Percentiles rank a stretch among this genome's conserved stretches.
Evolutionary conservation across 305 asterid species (phyloP).

Genomic region (Fraxinus platypoda): DNA sequence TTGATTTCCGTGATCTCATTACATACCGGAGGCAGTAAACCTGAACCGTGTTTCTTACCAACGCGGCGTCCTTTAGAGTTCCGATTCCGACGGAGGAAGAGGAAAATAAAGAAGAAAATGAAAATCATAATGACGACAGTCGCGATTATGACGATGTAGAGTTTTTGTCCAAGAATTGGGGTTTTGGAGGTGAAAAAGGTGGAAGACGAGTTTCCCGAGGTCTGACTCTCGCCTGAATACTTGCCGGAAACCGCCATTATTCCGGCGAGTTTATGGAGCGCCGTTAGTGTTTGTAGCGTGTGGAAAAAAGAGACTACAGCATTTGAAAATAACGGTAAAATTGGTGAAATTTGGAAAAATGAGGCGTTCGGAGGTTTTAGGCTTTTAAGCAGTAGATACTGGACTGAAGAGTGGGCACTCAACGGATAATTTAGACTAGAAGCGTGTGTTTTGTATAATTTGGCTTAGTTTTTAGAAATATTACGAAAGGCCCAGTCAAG

Average conservation of each 20-base stretch:
- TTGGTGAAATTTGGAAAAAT: not conserved
- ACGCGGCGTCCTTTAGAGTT: constrained; percentile 29
- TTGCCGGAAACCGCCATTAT: constrained; percentile 29
- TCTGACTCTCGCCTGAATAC: constrained; percentile 19
- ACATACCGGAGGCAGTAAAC: constrained; percentile 45
- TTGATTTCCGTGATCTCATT: constrained; percentile 29
- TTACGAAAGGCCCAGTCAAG: constrained; percentile 17
- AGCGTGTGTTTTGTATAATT: too few species aligned
- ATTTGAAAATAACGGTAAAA: constrained; percentile 8
- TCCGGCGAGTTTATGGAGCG: constrained; percentile 6
- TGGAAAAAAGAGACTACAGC: not conserved
- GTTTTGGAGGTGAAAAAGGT: constrained; percentile 39
- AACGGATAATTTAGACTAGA: constrained; percentile 26
- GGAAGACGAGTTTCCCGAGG: constrained; percentile 20
- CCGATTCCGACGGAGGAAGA: constrained; percentile 33
- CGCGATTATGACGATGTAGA: constrained; percentile 38
- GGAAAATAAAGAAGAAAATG: constrained; percentile 32
- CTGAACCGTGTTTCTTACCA: constrained; percentile 30
- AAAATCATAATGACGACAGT: constrained; percentile 32
- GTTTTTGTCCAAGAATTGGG: constrained; percentile 56
- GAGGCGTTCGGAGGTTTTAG: not conserved
- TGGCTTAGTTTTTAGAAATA: not conserved
- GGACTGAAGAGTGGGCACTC: constrained; percentile 12
- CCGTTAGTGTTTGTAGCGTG: not conserved
- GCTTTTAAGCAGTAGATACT: not conserved